Evolutionary conservation across 2,329 filamentous ascomycete genomes (phyloP).

Genomic region (Phyllosticta citriasiana): DNA sequence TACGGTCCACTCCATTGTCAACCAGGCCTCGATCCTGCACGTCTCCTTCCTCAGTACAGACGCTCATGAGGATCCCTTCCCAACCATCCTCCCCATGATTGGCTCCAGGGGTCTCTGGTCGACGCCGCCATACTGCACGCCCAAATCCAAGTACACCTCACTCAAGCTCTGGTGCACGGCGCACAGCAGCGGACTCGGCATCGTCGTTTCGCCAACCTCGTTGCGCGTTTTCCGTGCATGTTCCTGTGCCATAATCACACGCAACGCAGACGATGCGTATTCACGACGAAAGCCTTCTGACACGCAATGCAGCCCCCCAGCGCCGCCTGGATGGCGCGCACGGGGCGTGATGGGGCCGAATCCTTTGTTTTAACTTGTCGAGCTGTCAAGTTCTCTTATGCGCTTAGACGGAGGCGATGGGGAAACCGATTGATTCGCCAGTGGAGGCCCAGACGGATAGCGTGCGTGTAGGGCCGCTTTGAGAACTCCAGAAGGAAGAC

Average conservation of each 20-base stretch:
- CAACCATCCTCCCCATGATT: constrained; percentile 74
- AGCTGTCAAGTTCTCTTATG: neutral
- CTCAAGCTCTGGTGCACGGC: neutral
- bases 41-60: constrained; percentile 60
- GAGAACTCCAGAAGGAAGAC: neutral
- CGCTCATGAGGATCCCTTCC: constrained; percentile 52
- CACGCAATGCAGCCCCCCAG: neutral
- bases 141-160: neutral
- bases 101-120: constrained; percentile 59
- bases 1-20: constrained; percentile 66
- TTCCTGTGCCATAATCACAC: neutral
- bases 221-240: neutral
- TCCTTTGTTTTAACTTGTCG: neutral
- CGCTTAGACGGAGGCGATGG: neutral
- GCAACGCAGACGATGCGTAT: neutral
- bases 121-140: neutral
- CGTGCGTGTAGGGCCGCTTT: neutral
- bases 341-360: neutral
- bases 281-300: neutral
- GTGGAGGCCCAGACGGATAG: neutral
- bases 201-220: neutral
- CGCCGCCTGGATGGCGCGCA: neutral
- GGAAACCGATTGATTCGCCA: neutral
- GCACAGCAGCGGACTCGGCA: constrained; percentile 1
- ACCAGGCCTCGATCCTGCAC: constrained; percentile 63